Evolutionary conservation across 306 rosid species (phyloP), one percentile per base, ranked within the genome.

Genomic region (Spatholobus suberectus): DNA sequence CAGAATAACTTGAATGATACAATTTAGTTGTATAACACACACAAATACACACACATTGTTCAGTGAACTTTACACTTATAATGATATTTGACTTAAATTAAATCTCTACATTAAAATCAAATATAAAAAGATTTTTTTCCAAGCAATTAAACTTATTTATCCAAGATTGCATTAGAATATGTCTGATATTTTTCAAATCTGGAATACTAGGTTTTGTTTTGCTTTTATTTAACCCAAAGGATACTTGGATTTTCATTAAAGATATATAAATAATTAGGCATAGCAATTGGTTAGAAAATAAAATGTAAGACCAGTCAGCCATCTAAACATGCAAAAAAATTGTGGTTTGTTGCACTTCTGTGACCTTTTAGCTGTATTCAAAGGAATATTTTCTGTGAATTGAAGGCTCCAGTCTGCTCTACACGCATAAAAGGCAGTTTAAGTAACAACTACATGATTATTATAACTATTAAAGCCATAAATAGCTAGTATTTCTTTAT

Each of bases 371-470:
- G 24, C 32, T 29, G 32, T 3, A 29, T 3, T 29, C 32, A 29
- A 65, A 78, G 65, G 46, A 47, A 65, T 24, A 32, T 41, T 69
- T 32, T 17, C 66, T 47, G 27, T 75, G 61, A 69, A 41, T 6
- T 67, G 23, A 40, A 29, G 32, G 32, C 32, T 29, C 1, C 2
- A 1, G 32, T 29, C 32, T 8, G 77, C 27, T 29, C 26, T 9
- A 61, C 2, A 3, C 43, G 59, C 32, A 21, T 70, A 15, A 24
- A n/a, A 8, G 49, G 9, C 65, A 4, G 63, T 49, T 73, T 34
- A 34, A 34, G 20, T 34, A 51, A 73, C 52, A 21, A 21, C 11
- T 34, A 73, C 65, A 54, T 2, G 78, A 52, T 32, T 29, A 52
- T 32, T 29, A 29, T 12, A 52, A 21, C 57, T 21, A 55, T 38